phyloP scores from a whole-genome alignment of 2,329 filamentous ascomycete genomes.

The Esteya vermicola region DNA sequence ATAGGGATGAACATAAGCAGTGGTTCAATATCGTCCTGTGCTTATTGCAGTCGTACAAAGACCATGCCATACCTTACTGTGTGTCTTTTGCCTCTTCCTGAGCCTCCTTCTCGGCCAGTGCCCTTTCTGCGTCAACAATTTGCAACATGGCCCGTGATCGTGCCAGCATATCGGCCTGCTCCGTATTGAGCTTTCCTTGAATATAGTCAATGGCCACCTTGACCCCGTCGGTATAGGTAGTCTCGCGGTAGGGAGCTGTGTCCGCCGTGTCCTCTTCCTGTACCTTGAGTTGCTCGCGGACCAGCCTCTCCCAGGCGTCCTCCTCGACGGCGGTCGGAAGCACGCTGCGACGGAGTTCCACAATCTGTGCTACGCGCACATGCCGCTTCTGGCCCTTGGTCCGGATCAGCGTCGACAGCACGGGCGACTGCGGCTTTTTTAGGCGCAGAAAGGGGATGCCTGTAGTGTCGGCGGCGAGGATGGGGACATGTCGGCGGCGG shows the following conservation, averaged over 20 bases:
- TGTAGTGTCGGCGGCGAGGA: slow-evolving; percentile 34
- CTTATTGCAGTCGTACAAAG: too few species aligned
- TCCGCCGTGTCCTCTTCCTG: background rate
- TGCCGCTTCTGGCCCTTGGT: slow-evolving; percentile 32
- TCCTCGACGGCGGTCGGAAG: slow-evolving; percentile 19
- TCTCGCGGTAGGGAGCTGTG: background rate
- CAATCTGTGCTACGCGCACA: slow-evolving; percentile 21
- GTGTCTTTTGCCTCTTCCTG: slow-evolving; percentile 3
- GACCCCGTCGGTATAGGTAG: slow-evolving; percentile 17
- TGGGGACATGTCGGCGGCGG: slow-evolving; percentile 41
- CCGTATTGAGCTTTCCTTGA: slow-evolving; percentile 15
- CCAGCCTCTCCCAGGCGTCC: slow-evolving; percentile 33
- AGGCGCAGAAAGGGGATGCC: slow-evolving; percentile 52
- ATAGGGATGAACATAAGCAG: too few species aligned
- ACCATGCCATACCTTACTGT: background rate
- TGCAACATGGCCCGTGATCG: slow-evolving; percentile 24
- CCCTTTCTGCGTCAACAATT: slow-evolving; percentile 25
- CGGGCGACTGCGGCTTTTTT: slow-evolving; percentile 47
- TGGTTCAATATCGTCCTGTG: too few species aligned
- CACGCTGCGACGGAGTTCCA: slow-evolving; percentile 24
- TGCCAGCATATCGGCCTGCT: slow-evolving; percentile 25
- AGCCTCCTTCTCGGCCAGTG: slow-evolving; percentile 13
- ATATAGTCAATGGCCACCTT: slow-evolving; percentile 12
- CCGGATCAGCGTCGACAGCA: slow-evolving; percentile 43
- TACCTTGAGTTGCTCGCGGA: slow-evolving; percentile 20